Evolutionary conservation across 305 asterid genomes (phyloP).

Genomic region (Fraxinus sp.): DNA sequence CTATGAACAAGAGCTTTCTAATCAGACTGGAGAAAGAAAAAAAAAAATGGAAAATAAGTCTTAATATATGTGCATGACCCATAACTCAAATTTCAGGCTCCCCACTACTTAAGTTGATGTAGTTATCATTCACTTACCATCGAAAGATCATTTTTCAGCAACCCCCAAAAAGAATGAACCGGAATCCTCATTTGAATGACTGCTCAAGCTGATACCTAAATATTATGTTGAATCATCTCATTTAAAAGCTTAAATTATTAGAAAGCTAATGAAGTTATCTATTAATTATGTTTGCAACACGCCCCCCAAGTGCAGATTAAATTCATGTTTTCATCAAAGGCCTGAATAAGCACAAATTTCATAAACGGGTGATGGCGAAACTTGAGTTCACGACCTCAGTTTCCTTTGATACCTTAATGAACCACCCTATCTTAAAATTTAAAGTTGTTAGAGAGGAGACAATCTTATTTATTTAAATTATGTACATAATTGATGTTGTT

Average conservation of each 20-base stretch:
- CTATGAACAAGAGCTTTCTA: neutral
- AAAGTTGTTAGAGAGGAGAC: neutral
- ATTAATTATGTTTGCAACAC: neutral
- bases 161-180: neutral
- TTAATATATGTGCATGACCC: neutral
- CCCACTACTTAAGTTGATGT: neutral
- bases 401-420: neutral
- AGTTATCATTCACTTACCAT: neutral
- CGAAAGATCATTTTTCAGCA: neutral
- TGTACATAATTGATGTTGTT: neutral
- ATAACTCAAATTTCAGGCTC: neutral
- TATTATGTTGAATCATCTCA: neutral
- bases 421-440: neutral
- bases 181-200: neutral
- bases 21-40: neutral
- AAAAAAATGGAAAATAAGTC: neutral
- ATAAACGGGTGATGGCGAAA: neutral
- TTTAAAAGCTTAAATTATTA: no score
- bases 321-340: neutral
- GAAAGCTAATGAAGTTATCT: no score
- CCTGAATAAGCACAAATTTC: neutral
- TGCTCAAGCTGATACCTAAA: neutral
- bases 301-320: neutral
- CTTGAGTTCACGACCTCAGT: neutral
- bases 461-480: neutral